Percentiles rank a stretch among this genome's conserved stretches.
These are phyloP conservation scores for Talaromyces sp. DNA, from an alignment of 2,329 filamentous ascomycete species.

Conservation along the genomic window DNA sequence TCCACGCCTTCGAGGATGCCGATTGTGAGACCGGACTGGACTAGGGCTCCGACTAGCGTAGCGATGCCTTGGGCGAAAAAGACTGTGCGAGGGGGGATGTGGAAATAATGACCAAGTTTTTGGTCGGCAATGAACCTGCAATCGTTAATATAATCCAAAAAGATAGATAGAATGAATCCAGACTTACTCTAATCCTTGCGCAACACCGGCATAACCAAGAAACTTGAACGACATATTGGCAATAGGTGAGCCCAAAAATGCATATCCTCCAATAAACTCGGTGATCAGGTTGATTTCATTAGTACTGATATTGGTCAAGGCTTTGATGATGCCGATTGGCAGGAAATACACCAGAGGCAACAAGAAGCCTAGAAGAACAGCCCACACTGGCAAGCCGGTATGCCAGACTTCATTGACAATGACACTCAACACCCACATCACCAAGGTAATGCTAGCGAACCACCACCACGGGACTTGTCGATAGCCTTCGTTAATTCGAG, in stretches of 20 bases:
- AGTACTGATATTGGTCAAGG: slow-evolving; percentile 48
- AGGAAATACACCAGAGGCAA: slow-evolving; percentile 48
- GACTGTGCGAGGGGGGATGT: slow-evolving; percentile 48
- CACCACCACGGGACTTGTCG: slow-evolving; percentile 46
- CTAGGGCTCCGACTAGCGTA: slow-evolving; percentile 48
- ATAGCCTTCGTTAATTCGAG: slow-evolving; percentile 44
- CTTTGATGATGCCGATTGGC: slow-evolving; percentile 49
- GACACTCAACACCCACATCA: slow-evolving; percentile 38
- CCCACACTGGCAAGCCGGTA: slow-evolving; percentile 47
- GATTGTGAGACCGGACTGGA: slow-evolving; percentile 50
- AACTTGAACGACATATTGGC: slow-evolving; percentile 66
- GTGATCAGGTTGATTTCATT: slow-evolving; percentile 49
- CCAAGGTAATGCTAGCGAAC: slow-evolving; percentile 40
- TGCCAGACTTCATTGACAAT: slow-evolving; percentile 44
- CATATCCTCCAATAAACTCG: slow-evolving; percentile 50
- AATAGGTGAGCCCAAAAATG: slow-evolving; percentile 46
- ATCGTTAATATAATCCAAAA: slow-evolving; percentile 26
- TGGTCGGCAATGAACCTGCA: slow-evolving; percentile 62
- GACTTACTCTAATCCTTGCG: slow-evolving; percentile 53
- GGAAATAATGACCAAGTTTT: slow-evolving; percentile 56
- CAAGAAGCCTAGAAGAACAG: slow-evolving; percentile 44
- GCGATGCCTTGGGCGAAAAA: slow-evolving; percentile 53
- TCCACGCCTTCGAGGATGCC: slow-evolving; percentile 49
- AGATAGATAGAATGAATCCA: neutral
- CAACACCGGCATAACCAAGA: slow-evolving; percentile 66